A percentile compares a stretch with the other conserved stretches of the same genome.
phyloP scores from a whole-genome alignment of 129 eudicot species.

The Kitagawia praeruptora region DNA sequence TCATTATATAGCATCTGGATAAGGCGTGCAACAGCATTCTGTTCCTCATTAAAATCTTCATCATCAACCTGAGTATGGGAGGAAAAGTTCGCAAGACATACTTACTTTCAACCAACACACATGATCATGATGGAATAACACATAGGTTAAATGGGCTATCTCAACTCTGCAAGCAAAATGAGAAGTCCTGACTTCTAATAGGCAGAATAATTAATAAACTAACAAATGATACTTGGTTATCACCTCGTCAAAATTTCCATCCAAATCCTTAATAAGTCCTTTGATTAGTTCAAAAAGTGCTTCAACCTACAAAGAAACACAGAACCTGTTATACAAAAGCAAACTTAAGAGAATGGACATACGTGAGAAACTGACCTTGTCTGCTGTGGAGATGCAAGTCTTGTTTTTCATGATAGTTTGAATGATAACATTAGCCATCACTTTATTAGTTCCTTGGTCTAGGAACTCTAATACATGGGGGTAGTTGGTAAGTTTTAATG shows the following conservation, averaged over 20 bases:
- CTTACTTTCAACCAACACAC: neutral
- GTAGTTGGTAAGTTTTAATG: constrained; percentile 85
- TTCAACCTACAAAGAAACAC: constrained; percentile 61
- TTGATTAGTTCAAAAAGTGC: constrained; percentile 79
- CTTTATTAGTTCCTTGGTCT: constrained; percentile 70
- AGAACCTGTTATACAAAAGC: constrained; percentile 10
- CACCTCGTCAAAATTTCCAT: constrained; percentile 59
- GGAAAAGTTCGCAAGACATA: constrained; percentile 4
- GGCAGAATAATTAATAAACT: neutral
- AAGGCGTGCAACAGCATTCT: constrained; percentile 94
- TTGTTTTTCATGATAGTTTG: constrained; percentile 83
- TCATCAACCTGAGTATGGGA: constrained; percentile 61
- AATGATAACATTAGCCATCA: constrained; percentile 84
- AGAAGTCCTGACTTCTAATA: neutral
- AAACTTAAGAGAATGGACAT: constrained; percentile 8
- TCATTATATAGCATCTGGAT: constrained; percentile 81
- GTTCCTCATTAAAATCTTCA: constrained; percentile 93
- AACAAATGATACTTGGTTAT: constrained; percentile 20
- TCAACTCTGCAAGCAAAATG: neutral
- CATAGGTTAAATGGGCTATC: neutral
- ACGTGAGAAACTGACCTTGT: constrained; percentile 46
- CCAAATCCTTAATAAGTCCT: constrained; percentile 81
- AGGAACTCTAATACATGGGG: constrained; percentile 81
- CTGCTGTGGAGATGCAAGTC: constrained; percentile 74
- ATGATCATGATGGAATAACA: constrained; percentile 6